Evolutionary conservation across 1,139 yeast genomes (phyloP).

Genomic region (Taphrina pruni): DNA sequence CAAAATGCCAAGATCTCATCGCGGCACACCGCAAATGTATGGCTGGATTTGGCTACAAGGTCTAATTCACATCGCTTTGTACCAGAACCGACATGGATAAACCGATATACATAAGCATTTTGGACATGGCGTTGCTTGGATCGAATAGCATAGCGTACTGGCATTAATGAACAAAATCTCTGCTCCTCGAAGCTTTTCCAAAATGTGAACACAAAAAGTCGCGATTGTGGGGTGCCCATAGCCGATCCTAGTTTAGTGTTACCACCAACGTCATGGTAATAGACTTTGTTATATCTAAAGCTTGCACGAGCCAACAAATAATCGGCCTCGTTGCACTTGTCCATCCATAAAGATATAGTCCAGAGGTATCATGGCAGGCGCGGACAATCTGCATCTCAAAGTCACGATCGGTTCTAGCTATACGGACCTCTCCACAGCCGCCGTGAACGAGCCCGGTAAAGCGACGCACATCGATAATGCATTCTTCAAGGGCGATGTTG

Average conservation of each 20-base stretch:
- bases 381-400: constrained; percentile 18
- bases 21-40: constrained; percentile 37
- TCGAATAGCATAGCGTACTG: constrained; percentile 3
- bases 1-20: constrained; percentile 30
- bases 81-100: background rate
- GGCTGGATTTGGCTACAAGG: constrained; percentile 40
- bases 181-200: background rate
- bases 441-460: constrained; percentile 30
- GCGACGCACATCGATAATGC: constrained; percentile 35
- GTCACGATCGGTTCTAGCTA: constrained; percentile 26
- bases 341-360: background rate
- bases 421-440: constrained; percentile 13
- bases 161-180: background rate
- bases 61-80: background rate
- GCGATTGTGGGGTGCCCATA: constrained; percentile 8
- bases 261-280: background rate
- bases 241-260: background rate
- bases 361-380: constrained; percentile 3
- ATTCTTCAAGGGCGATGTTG: constrained; percentile 34
- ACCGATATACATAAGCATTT: background rate
- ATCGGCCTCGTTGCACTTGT: background rate
- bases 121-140: background rate
- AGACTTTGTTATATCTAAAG: background rate
- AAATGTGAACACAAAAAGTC: background rate
- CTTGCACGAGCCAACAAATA: background rate